Conservation (phyloP, 2,329 filamentous ascomycete genomes). For the Aspergillus floridensis region DNA sequence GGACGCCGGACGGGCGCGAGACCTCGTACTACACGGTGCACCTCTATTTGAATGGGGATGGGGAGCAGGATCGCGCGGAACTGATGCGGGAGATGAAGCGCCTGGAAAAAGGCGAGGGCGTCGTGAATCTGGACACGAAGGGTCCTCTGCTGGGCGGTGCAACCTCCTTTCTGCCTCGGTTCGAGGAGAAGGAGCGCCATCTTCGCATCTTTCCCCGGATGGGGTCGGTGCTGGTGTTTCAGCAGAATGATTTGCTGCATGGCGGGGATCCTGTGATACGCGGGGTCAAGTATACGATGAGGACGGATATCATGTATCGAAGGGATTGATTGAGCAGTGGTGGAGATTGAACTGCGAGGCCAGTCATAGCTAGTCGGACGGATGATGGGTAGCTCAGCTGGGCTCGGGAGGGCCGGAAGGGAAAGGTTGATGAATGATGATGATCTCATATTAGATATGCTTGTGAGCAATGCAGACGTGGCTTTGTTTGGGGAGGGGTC, state of each 20-base stretch:
- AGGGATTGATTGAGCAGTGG: not conserved
- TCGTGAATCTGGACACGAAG: slow-evolving; percentile 23
- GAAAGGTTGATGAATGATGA: too few relatives aligned
- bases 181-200: slow-evolving; percentile 29
- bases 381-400: too few relatives aligned
- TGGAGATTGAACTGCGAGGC: not conserved
- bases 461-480: not conserved
- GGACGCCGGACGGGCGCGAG: slow-evolving; percentile 53
- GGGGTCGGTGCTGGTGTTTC: slow-evolving; percentile 56
- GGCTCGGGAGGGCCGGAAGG: too few relatives aligned
- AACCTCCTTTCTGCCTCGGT: slow-evolving; percentile 50
- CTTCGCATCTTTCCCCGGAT: slow-evolving; percentile 49
- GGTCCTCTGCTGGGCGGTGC: slow-evolving; percentile 52
- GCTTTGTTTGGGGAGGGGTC: not conserved
- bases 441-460: too few relatives aligned
- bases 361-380: too few relatives aligned
- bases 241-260: slow-evolving; percentile 54
- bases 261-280: slow-evolving; percentile 54
- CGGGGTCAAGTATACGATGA: slow-evolving; percentile 55
- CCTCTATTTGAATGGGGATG: slow-evolving; percentile 53
- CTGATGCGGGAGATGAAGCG: slow-evolving; percentile 22
- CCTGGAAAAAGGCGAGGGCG: slow-evolving; percentile 12
- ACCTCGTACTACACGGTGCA: slow-evolving; percentile 56
- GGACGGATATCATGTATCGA: slow-evolving; percentile 56
- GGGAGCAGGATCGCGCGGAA: slow-evolving; percentile 34